Conservation (phyloP, 305 asterid species). For the Ajuga reptans region DNA sequence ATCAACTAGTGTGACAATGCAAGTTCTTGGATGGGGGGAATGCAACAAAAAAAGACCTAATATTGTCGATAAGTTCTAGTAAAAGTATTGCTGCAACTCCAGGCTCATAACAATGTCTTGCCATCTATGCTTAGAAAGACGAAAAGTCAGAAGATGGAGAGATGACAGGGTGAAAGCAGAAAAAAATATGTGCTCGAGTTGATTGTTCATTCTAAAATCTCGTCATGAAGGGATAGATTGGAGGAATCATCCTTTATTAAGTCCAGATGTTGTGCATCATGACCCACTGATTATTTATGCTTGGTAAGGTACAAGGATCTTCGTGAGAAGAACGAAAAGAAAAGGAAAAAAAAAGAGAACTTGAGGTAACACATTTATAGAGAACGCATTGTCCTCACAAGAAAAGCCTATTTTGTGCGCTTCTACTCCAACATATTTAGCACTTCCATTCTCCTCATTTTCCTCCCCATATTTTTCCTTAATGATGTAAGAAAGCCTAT, state of each 20-base stretch:
- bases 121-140: background rate
- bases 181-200: background rate
- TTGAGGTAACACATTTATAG: background rate
- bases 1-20: background rate
- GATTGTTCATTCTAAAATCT: background rate
- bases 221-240: no score
- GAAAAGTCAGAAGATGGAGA: background rate
- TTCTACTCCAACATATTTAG: background rate
- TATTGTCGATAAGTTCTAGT: background rate
- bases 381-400: background rate
- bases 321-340: background rate
- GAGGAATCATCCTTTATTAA: background rate
- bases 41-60: background rate
- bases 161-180: background rate
- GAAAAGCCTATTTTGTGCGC: background rate
- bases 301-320: background rate
- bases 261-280: background rate
- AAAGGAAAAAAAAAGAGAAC: background rate
- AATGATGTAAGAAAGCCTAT: background rate
- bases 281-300: background rate
- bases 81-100: background rate
- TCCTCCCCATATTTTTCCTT: background rate
- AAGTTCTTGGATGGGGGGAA: background rate
- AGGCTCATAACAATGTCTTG: background rate
- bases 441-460: background rate